phyloP scores from a whole-genome alignment of 2,329 filamentous ascomycete genomes.

The Botryosphaeria dothidea region DNA sequence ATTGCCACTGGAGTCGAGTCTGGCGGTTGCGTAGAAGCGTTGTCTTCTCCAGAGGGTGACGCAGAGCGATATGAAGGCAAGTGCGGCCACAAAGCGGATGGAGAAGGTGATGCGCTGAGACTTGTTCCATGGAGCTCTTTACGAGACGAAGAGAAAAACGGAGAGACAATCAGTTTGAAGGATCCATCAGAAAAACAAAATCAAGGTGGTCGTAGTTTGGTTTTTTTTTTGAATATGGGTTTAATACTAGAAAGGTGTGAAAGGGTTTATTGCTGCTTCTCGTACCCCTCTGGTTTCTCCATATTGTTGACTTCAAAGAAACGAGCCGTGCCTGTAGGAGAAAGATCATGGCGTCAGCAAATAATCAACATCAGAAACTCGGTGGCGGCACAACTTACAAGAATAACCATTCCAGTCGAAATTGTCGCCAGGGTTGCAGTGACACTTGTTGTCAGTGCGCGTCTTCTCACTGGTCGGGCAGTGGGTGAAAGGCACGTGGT shows the following conservation, averaged over 20 bases:
- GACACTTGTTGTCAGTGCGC: conserved; percentile 81
- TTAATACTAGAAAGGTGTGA: conserved; percentile 5
- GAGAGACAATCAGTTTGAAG: conserved; percentile 9
- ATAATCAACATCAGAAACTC: too few species aligned
- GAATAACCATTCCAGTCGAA: conserved; percentile 99
- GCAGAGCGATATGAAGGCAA: conserved; percentile 2
- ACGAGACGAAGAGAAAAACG: not conserved
- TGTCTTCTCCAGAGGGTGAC: not conserved
- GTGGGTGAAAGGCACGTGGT: conserved; percentile 96
- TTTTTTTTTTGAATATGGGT: not conserved
- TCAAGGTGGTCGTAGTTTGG: not conserved
- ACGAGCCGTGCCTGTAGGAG: conserved; percentile 69
- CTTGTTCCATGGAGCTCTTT: conserved; percentile 17
- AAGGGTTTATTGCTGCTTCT: conserved; percentile 20
- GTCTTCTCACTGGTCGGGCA: conserved; percentile 89
- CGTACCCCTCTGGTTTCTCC: conserved; percentile 82
- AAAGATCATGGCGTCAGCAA: conserved; percentile 1
- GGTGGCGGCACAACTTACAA: conserved; percentile 68
- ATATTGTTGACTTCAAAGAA: conserved; percentile 83
- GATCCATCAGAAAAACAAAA: conserved; percentile 2
- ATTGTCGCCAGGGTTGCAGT: conserved; percentile 94
- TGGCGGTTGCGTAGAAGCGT: not conserved
- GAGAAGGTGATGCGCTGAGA: conserved; percentile 9
- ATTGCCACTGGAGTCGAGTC: conserved; percentile 14
- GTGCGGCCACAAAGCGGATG: not conserved